phyloP scores from a whole-genome alignment of 805 yeast genomes.

The Dipodascopsis uninucleata region DNA sequence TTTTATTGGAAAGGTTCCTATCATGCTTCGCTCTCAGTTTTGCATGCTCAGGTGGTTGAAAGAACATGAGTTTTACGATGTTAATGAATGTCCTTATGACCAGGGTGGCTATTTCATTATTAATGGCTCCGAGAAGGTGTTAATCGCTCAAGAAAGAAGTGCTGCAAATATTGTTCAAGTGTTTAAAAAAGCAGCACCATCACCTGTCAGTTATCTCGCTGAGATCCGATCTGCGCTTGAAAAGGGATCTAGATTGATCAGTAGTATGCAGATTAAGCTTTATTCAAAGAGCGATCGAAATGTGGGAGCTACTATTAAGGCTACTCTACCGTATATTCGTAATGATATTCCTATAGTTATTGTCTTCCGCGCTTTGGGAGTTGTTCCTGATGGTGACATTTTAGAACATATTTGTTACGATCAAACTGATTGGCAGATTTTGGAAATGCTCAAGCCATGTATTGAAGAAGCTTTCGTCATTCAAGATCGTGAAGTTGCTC shows the following conservation, averaged over 20 bases:
- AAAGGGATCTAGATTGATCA: conserved; percentile 92
- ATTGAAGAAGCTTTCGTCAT: conserved; percentile 98
- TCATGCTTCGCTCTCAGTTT: conserved; percentile 94
- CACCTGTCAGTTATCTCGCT: conserved; percentile 93
- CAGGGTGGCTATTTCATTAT: conserved; percentile 99
- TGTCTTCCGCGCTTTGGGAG: conserved; percentile 96
- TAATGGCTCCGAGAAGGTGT: conserved; percentile 96
- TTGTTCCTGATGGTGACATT: conserved; percentile 98
- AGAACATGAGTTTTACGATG: conserved; percentile 89
- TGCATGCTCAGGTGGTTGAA: conserved; percentile 87
- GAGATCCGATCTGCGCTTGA: conserved; percentile 96
- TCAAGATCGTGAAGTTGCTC: conserved; percentile 96
- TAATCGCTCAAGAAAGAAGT: conserved; percentile 97
- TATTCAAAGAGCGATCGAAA: conserved; percentile 65
- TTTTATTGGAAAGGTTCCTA: conserved; percentile 94
- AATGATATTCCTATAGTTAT: conserved; percentile 96
- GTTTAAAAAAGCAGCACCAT: conserved; percentile 94
- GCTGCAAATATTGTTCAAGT: conserved; percentile 99
- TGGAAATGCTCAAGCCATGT: conserved; percentile 98
- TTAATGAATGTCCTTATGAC: conserved; percentile 98
- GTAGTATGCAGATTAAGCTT: conserved; percentile 89
- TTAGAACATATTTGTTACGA: conserved; percentile 97
- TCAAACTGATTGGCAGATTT: conserved; percentile 98
- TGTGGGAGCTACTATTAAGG: conserved; percentile 84
- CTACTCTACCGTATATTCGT: conserved; percentile 92